Percentiles rank a stretch among this genome's conserved stretches.
Evolutionary conservation across 805 yeast genomes (phyloP).

Genomic region (Yamadazyma laniorum): DNA sequence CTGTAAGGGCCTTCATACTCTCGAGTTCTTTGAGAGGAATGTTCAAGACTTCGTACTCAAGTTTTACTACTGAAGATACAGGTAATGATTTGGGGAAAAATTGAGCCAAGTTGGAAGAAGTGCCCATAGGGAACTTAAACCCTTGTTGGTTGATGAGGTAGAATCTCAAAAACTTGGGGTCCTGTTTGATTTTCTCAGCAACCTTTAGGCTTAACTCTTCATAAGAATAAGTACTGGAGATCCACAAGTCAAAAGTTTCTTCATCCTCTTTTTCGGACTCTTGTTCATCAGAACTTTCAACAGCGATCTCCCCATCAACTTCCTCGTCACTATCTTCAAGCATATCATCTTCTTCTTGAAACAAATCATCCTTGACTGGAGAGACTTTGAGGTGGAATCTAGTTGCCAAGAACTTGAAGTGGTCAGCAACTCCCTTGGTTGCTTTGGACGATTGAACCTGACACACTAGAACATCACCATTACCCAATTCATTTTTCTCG

Average conservation of each 20-base stretch:
- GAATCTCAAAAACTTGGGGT: constrained; percentile 62
- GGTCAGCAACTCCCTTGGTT: constrained; percentile 26
- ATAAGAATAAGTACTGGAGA: constrained; percentile 59
- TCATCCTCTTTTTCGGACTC: constrained; percentile 6
- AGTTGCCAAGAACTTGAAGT: constrained; percentile 54
- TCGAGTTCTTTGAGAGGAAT: constrained; percentile 77
- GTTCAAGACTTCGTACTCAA: constrained; percentile 76
- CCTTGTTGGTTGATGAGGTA: constrained; percentile 59
- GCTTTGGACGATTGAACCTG: constrained; percentile 19
- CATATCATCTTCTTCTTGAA: constrained; percentile 11
- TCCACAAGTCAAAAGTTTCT: constrained; percentile 58
- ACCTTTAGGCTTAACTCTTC: constrained; percentile 60
- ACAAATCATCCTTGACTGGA: constrained; percentile 22
- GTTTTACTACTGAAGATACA: constrained; percentile 41
- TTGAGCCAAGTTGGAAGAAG: constrained; percentile 36
- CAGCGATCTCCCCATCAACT: constrained; percentile 31
- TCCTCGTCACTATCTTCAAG: constrained; percentile 46
- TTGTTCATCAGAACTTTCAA: constrained; percentile 11
- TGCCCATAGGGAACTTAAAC: constrained; percentile 49
- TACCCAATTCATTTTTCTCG: constrained; percentile 55
- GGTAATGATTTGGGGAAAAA: constrained; percentile 43
- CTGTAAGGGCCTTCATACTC: constrained; percentile 60
- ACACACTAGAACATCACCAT: constrained; percentile 63
- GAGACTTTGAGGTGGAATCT: constrained; percentile 57
- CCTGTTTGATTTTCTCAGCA: constrained; percentile 51